These are phyloP conservation scores for Didymella keratinophila DNA, from an alignment of 2,329 filamentous ascomycete genomes.

Conservation along the genomic window DNA sequence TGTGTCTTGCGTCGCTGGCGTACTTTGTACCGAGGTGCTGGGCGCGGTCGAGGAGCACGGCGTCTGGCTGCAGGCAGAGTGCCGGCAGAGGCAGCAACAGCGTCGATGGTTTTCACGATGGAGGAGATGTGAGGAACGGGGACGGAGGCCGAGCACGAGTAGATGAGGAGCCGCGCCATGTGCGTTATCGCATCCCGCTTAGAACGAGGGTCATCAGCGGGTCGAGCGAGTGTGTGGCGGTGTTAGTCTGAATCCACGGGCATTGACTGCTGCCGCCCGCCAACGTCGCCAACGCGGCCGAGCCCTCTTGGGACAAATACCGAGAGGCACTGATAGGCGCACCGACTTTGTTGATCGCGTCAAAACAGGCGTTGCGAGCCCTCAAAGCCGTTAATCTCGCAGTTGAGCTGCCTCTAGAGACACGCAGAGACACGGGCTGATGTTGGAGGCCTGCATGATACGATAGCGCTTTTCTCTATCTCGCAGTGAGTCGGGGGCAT, in stretches of 20 bases:
- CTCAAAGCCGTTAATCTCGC: slow-evolving; percentile 2
- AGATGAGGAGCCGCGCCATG: slow-evolving; percentile 18
- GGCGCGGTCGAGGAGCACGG: slow-evolving; percentile 12
- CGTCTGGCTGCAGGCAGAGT: slow-evolving; percentile 5
- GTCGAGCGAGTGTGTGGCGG: slow-evolving; percentile 21
- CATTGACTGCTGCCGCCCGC: slow-evolving; percentile 18
- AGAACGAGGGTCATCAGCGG: slow-evolving; percentile 19
- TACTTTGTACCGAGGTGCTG: slow-evolving; percentile 32
- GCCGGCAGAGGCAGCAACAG: slow-evolving; percentile 12
- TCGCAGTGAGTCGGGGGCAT: slow-evolving; percentile 6
- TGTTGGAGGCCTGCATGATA: slow-evolving; percentile 11
- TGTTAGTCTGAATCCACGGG: slow-evolving; percentile 15
- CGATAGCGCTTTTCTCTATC: slow-evolving; percentile 19
- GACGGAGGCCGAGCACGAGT: slow-evolving; percentile 9
- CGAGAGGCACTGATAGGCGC: slow-evolving; percentile 20
- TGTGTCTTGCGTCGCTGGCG: slow-evolving; percentile 34
- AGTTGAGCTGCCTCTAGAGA: neutral
- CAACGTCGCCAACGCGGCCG: slow-evolving; percentile 21
- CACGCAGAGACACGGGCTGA: slow-evolving; percentile 5
- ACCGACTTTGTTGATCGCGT: slow-evolving; percentile 8
- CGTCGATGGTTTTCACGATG: slow-evolving; percentile 8
- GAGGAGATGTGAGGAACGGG: slow-evolving; percentile 10
- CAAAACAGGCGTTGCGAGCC: slow-evolving; percentile 3
- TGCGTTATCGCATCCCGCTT: slow-evolving; percentile 20
- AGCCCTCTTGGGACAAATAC: slow-evolving; percentile 17